A percentile compares a stretch with the other conserved stretches of the same genome.
Conservation (phyloP, 1,284 basidiomycete genomes). For the Sanghuangporus sanghuang region DNA sequence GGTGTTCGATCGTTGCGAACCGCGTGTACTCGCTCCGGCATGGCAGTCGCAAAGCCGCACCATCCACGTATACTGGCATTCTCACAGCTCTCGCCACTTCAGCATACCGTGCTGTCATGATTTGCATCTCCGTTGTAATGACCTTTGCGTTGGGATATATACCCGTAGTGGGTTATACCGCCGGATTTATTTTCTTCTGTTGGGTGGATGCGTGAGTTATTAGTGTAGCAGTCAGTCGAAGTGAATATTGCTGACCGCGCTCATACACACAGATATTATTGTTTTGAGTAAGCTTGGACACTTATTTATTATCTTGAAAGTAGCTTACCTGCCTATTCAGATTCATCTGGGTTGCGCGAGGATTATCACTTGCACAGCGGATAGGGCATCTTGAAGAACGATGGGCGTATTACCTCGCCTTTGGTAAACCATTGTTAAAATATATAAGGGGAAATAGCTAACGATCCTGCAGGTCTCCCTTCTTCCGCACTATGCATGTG, state of each 20-base stretch:
- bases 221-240: constrained; percentile 1
- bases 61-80: constrained; percentile 59
- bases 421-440: constrained; percentile 45
- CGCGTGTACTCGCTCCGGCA: constrained; percentile 63
- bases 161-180: constrained; percentile 55
- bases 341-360: constrained; percentile 73
- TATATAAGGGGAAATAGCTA: not conserved
- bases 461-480: constrained; percentile 44
- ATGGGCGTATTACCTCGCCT: constrained; percentile 82
- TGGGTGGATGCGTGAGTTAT: constrained; percentile 77
- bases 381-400: constrained; percentile 76
- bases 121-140: constrained; percentile 66
- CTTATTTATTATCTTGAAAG: not conserved
- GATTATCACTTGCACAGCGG: constrained; percentile 59
- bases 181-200: constrained; percentile 69
- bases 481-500: constrained; percentile 63
- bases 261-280: constrained; percentile 63
- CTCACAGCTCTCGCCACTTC: constrained; percentile 69
- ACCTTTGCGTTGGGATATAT: constrained; percentile 59
- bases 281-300: constrained; percentile 65
- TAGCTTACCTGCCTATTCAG: constrained; percentile 32
- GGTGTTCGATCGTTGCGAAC: constrained; percentile 69
- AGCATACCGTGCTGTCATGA: constrained; percentile 75
- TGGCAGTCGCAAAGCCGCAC: constrained; percentile 46
- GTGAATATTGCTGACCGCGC: constrained; percentile 12